These are phyloP conservation scores for Xylaria sp. DNA, from an alignment of 2,329 filamentous ascomycete genomes.

Conservation along the genomic window DNA sequence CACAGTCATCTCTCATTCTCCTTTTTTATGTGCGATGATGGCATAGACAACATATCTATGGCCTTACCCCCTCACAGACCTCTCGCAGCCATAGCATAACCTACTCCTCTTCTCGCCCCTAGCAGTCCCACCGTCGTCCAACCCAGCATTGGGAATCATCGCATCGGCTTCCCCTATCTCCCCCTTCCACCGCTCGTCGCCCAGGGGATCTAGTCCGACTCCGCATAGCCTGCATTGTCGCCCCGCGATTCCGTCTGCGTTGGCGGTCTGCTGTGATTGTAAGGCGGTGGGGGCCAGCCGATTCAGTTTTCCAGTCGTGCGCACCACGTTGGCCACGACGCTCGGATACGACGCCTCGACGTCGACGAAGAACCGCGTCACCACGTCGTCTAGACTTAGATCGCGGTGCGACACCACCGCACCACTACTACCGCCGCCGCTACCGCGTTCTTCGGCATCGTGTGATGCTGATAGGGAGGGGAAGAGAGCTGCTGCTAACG, in stretches of 20 bases:
- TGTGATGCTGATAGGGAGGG: not conserved
- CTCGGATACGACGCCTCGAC: constrained; percentile 87
- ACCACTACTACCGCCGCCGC: no score
- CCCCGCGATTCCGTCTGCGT: constrained; percentile 28
- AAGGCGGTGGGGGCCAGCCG: constrained; percentile 38
- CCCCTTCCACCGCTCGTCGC: constrained; percentile 67
- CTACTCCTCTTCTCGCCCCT: constrained; percentile 34
- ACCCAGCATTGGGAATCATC: not conserved
- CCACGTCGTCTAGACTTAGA: constrained; percentile 88
- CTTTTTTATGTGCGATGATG: not conserved
- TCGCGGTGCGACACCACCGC: constrained; percentile 70
- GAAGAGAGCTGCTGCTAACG: constrained; percentile 13
- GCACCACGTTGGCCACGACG: constrained; percentile 93
- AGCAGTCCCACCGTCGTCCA: constrained; percentile 24
- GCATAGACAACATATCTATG: constrained; percentile 14
- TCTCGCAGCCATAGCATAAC: constrained; percentile 77
- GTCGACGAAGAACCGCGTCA: constrained; percentile 84
- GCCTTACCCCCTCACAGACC: constrained; percentile 62
- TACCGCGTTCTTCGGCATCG: not conserved
- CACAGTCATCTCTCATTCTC: not conserved
- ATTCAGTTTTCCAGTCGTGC: constrained; percentile 83
- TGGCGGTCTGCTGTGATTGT: not conserved
- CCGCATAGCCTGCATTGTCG: constrained; percentile 70
- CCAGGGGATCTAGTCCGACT: constrained; percentile 66
- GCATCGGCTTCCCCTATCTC: constrained; percentile 58